Percentiles rank a stretch among this genome's conserved stretches.
Conservation (phyloP, 2,329 filamentous ascomycete species). For the Pseudocercospora macadamiae region DNA sequence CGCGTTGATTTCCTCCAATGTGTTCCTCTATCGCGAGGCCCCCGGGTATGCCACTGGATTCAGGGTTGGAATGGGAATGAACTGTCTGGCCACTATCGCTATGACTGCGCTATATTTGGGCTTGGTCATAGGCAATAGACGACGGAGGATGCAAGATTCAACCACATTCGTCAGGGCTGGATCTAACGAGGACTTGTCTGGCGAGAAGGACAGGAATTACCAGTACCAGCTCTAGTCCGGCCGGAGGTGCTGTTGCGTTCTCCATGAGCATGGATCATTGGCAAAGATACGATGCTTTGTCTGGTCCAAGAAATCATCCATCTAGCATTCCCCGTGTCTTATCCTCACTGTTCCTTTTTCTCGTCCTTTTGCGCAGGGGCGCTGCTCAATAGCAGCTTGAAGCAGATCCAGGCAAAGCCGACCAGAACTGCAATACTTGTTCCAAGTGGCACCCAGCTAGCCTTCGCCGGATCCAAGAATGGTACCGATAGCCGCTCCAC, state of each 20-base stretch:
- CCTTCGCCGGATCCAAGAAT: conserved; percentile 43
- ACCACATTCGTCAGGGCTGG: neutral
- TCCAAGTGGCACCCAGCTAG: conserved; percentile 45
- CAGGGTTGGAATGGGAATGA: conserved; percentile 26
- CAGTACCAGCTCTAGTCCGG: neutral
- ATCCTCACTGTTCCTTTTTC: conserved; percentile 11
- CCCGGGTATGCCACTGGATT: conserved; percentile 24
- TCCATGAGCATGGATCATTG: too few species aligned
- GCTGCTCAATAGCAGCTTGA: conserved; percentile 39
- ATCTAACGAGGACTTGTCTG: neutral
- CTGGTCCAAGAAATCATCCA: too few species aligned
- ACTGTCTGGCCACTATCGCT: conserved; percentile 17
- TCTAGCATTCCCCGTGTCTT: too few species aligned
- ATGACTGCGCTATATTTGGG: conserved; percentile 28
- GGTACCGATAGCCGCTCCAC: conserved; percentile 40
- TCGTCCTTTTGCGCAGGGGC: neutral
- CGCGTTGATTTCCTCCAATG: conserved; percentile 17
- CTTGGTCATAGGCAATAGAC: conserved; percentile 6
- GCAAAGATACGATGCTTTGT: too few species aligned
- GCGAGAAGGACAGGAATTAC: neutral
- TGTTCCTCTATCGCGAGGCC: conserved; percentile 15
- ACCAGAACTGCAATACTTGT: conserved; percentile 47
- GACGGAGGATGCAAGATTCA: neutral
- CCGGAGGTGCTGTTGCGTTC: too few species aligned
- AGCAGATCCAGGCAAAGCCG: conserved; percentile 51